Evolutionary conservation across 129 eudicot species (phyloP).

Genomic region (Artemisia tridentata): DNA sequence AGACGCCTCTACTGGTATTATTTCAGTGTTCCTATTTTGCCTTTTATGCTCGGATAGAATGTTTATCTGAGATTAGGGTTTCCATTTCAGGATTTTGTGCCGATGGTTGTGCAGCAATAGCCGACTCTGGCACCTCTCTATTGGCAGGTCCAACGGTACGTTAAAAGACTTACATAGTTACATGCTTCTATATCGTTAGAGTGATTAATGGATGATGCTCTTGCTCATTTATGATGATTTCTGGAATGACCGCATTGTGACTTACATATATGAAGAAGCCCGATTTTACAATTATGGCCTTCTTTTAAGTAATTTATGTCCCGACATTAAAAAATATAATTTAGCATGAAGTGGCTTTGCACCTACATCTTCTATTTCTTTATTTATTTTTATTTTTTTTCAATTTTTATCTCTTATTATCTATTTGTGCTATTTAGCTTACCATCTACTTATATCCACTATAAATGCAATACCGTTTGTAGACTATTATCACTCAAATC

Average conservation of each 20-base stretch:
- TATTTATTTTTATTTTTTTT: not conserved
- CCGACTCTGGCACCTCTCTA: slow-evolving; percentile 97
- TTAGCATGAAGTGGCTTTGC: not conserved
- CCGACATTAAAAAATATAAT: not conserved
- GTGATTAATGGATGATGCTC: not conserved
- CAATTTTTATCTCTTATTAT: slow-evolving; percentile 4
- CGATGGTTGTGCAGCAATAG: slow-evolving; percentile 91
- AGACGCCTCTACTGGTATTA: slow-evolving; percentile 73
- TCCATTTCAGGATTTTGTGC: slow-evolving; percentile 71
- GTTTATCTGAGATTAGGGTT: slow-evolving; percentile 11
- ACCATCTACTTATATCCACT: slow-evolving; percentile 6
- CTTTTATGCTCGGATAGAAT: slow-evolving; percentile 3
- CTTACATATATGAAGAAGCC: too few relatives aligned
- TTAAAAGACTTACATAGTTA: slow-evolving; percentile 1
- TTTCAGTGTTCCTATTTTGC: slow-evolving; percentile 1
- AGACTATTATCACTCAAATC: slow-evolving; percentile 76
- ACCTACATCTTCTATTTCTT: not conserved
- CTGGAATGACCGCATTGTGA: too few relatives aligned
- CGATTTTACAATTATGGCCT: not conserved
- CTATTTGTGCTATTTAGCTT: slow-evolving; percentile 7
- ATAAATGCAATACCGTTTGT: slow-evolving; percentile 10
- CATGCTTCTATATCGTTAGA: slow-evolving; percentile 3
- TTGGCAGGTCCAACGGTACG: slow-evolving; percentile 98
- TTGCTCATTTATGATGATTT: too few relatives aligned
- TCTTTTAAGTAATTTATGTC: not conserved